Base-by-base conservation (phyloP, 2,329 filamentous ascomycete species). In the Ascochyta lentis region DNA sequence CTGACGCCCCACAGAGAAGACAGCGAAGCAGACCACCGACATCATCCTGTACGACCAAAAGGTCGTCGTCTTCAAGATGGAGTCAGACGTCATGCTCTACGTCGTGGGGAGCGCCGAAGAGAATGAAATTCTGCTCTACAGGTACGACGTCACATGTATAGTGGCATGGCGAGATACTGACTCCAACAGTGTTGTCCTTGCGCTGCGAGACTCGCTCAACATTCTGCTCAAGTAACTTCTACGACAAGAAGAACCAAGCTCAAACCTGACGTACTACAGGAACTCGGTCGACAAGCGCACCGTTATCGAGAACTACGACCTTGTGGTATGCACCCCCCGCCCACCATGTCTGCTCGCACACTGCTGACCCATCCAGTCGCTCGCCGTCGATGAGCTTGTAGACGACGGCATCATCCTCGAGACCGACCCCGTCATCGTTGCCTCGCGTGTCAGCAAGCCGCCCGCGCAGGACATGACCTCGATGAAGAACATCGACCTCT, bases 41-140 rank as follows among this genome's bases (percentile, higher is more conserved):
- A 95, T 99, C 69, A 96, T 99, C 67, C 86, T 99, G 52, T 98
- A 97, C 80, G 95, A 99, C 79, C 96, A 96, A 80, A 87, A 92
- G 70, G 89, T 99, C 59, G 92, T 98, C 51, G 89, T 98, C 48
- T 99, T 97, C 84, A 99, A 99, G 86, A 90, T 90, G 81, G 95
- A 99, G 82, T 92, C 91, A 67, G 95, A 99, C 77, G 90, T 98
- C 54, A 97, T 97, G 89, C 86, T 91, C 41, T 98, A 98, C 76
- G 90, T 98, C 24, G 91, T 99, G 10, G 94, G 94, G 63, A 87
- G 71, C 31, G 84, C 91, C 49, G 92, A 97, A 49, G 95, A 99
- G 84, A 99, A 98, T 77, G 95, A 99, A 80, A 90, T 99, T 51
- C 82, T 99, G 76, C 84, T 99, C 48, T 98, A 97, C 81, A 96